Base-by-base conservation (phyloP, 2,329 filamentous ascomycete genomes). In the Tolypocladium endophyticum region DNA sequence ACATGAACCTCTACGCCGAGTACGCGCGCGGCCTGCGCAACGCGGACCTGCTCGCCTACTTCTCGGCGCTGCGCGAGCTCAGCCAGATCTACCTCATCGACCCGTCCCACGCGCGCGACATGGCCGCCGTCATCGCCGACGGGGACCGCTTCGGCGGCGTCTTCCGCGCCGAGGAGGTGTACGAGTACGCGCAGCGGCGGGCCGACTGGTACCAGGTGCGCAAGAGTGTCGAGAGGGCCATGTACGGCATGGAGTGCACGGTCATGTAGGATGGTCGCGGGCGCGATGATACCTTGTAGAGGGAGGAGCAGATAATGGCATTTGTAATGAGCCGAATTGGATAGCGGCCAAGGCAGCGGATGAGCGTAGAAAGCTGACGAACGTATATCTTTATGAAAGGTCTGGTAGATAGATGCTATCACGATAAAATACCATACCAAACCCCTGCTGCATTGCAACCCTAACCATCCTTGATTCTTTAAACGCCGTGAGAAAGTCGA, bases 81-180 rank as follows among this genome's bases (percentile, higher is more conserved):
- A 90, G 89, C 61, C 93, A 97, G 77, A 96, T 99, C 61, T 99
- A 96, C 73, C 81, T 99, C 57, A 95, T 99, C 63, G 91, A 93
- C 63, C 82, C 88, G 3, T 65, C 67, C 30, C 89, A 97, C 70
- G 90, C 94, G 18, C 96, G 96, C 72, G 94, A 97, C 72, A 88
- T 99, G 80, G 94, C 94, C 7, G 89, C 88, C 2, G 90, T 99
- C 59, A 97, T 99, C 70, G 92, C 94, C 0, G 94, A 99, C 70
- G 86, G 85, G 1, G 89, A 93, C 69, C 84, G 93, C 2, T 99
- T 97, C 71, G 84, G 89, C 33, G 94, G 94, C 16, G 89, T 99
- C 56, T 97, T 97, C 69, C 83, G 92, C 25, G 90, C 93, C 0
- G 94, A 99, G 73, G 94, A 99, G 77, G 94, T 97, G 4, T 96